Conservation (phyloP, 176 grass and related monocot species). For the Coix lacrymajobi region DNA sequence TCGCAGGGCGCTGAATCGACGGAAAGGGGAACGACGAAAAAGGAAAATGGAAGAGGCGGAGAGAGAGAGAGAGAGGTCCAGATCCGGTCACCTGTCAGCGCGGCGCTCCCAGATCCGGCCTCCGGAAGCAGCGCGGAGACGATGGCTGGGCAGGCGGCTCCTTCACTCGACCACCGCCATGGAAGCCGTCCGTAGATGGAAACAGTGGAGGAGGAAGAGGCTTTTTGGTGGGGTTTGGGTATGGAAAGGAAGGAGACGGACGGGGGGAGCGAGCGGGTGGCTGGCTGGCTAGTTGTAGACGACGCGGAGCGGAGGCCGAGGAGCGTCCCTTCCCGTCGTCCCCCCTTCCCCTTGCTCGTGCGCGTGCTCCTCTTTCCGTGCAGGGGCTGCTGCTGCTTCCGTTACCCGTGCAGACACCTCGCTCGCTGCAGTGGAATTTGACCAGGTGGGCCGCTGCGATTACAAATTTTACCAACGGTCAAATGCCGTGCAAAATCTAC, state of each 20-base stretch:
- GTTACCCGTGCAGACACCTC: no score
- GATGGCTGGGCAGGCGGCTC: background rate
- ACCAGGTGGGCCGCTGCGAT: no score
- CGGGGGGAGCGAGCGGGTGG: background rate
- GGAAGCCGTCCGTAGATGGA: background rate
- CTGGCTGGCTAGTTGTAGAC: background rate
- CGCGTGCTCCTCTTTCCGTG: no score
- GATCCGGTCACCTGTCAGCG: slow-evolving; percentile 22
- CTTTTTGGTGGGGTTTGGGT: background rate
- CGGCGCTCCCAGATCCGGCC: slow-evolving; percentile 21
- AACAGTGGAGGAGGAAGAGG: background rate
- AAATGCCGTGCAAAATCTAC: no score
- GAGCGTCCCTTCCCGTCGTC: background rate
- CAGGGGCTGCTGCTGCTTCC: no score
- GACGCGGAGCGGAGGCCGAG: background rate
- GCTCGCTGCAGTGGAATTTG: no score
- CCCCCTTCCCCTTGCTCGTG: background rate
- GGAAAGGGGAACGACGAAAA: background rate
- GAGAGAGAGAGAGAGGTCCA: background rate
- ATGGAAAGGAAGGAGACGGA: background rate
- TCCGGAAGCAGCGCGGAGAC: background rate
- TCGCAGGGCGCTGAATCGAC: background rate
- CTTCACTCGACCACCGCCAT: background rate
- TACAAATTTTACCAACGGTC: no score
- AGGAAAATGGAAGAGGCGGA: background rate